Base-by-base conservation (phyloP, 176 grass and related monocot species). In the Elymus sibiricus region DNA sequence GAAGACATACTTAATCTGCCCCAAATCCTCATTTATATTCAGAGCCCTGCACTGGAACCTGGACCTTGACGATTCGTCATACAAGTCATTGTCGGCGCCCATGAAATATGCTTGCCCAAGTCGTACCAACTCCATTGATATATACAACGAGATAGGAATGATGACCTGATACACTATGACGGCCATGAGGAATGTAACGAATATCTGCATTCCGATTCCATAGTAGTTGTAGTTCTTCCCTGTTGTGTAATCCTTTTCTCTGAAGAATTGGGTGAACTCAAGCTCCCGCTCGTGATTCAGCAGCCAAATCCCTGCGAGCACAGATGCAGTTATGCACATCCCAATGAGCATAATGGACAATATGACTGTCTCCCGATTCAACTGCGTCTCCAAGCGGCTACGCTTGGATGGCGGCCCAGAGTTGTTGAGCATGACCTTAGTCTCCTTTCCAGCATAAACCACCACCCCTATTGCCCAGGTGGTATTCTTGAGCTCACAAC, bases 11-110 rank as follows among this genome's bases (percentile, higher is more conserved):
- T 88, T 93, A 70, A 98, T 95, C 81, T 98, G 95, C 44, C 93
- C 95, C n/a, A 98, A 51, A 83, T 98, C 93, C 71, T 98, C 93
- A 68, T 95, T 98, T 85, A 98, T 98, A 80, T 95, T 98, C 71
- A 98, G 83, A 82, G 95, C 91, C 80, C 95, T 92, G 67, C 95
- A 98, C 28, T 98, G 89, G 53, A 98, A 92, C 86, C 76, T 95
- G 0, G 87, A 88, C 55, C 83, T 74, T 70, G 91, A 88, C n/a
- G 66, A 76, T 79, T 93, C 81, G 28, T 95, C 83, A 59, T 93
- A 95, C 80, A 98, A 62, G 64, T 92, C 90, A 9, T 64, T 77
- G 78, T 93, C 93, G 16, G 71, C 64, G 4, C 60, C 80, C 95
- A 98, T 95, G 80, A 98, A 92, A 81, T 87, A 98, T 37, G 93